Base-by-base conservation (phyloP, 2,329 filamentous ascomycete species). In the Cadophora malorum region DNA sequence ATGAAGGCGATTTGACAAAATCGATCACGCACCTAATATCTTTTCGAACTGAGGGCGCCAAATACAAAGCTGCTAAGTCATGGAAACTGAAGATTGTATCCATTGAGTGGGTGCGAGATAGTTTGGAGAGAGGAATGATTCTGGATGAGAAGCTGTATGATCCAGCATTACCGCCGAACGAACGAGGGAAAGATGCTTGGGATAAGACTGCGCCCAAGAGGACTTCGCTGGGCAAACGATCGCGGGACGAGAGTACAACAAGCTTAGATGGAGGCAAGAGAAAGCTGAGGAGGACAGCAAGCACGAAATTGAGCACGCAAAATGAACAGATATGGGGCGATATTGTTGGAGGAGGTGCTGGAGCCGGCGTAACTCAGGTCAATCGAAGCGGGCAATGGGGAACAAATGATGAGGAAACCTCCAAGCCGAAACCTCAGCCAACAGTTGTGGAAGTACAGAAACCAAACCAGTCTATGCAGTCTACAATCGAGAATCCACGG, bases 251-350 rank as follows among this genome's bases (percentile, higher is more conserved):
- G 0, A 81, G 81, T 12, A 74, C 79, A 0, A 80, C 79, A 3
- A 78, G 79, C 14, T 75, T 78, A 3, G 86, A 89, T 50, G 84
- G 86, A 9, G 89, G 91, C 4, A 88, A 88, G 70, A 87, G 94
- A 72, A 98, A 97, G 80, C 80, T 99, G 72, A 89, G 96, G 72
- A 91, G 94, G 75, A 94, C 92, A 6, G 92, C 94, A 25, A 97
- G 94, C 79, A 89, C 91, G 76, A 95, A 93, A 78, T 82, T 98
- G 38, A 90, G 86, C 67, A 91, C 85, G 61, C 94, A 97, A 75
- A 91, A 90, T 72, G 89, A 94, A 74, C 89, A 88, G 33, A 85
- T 98, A n/a, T 98, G 95, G 95, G 91, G 91, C 5, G 93, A 96
- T 74, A 96, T 99, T 68, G 86, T 96, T 28, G 88, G 88, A 65